Evolutionary conservation across 2,329 filamentous ascomycete genomes (phyloP).

Genomic region (Pezicula rhizophila): DNA sequence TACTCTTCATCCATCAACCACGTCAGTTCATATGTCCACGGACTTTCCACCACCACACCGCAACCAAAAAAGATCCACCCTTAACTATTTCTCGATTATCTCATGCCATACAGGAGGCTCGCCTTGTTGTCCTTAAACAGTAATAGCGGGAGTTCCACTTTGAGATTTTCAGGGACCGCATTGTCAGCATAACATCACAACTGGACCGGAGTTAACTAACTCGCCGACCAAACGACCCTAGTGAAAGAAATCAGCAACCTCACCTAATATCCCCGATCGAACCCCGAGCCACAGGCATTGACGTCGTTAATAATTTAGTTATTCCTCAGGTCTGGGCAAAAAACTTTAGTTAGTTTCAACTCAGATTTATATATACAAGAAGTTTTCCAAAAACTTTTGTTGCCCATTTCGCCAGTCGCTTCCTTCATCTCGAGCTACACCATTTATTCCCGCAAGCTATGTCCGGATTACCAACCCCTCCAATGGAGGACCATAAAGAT

Average conservation of each 20-base stretch:
- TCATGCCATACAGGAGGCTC: not conserved
- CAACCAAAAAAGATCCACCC: not conserved
- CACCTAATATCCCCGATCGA: not conserved
- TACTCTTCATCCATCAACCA: no score
- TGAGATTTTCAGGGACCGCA: no score
- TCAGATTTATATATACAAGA: no score
- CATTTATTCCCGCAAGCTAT: not conserved
- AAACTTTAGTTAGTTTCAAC: not conserved
- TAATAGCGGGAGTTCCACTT: no score
- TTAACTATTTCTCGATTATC: not conserved
- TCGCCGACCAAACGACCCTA: not conserved
- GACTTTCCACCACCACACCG: constrained; percentile 1
- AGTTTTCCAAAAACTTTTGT: no score
- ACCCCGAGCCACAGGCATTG: not conserved
- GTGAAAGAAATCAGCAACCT: not conserved
- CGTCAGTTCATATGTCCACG: not conserved
- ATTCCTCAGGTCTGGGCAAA: no score
- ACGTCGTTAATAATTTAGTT: not conserved
- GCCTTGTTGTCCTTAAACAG: not conserved
- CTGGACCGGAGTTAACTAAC: no score
- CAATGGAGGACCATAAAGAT: constrained; percentile 6
- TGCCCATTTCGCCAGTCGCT: not conserved
- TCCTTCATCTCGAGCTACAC: not conserved
- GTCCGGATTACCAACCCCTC: constrained; percentile 7
- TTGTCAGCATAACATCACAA: no score